Conservation (phyloP, 805 yeast species). For the Metschnikowia gelsemii region DNA sequence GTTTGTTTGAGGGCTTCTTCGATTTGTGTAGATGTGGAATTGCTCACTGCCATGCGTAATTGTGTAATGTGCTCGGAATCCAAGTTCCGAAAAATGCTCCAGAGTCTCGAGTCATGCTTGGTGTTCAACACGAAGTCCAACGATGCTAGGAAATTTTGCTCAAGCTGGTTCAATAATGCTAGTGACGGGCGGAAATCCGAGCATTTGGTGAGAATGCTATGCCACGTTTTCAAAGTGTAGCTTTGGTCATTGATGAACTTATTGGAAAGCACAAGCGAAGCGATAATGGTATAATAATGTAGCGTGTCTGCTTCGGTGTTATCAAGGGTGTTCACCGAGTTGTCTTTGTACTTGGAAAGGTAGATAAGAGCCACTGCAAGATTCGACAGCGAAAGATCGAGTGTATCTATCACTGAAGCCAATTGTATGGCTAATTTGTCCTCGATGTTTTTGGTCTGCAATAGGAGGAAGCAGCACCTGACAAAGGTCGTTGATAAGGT, state of each 20-base stretch:
- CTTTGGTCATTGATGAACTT: slow-evolving; percentile 50
- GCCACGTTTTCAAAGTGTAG: slow-evolving; percentile 53
- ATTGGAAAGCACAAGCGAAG: slow-evolving; percentile 25
- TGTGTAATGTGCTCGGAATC: slow-evolving; percentile 4
- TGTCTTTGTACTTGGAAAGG: slow-evolving; percentile 15
- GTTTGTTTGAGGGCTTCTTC: background rate
- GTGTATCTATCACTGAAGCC: slow-evolving; percentile 17
- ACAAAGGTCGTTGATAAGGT: slow-evolving; percentile 15
- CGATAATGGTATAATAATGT: slow-evolving; percentile 19
- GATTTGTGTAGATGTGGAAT: background rate
- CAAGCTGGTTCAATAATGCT: slow-evolving; percentile 21
- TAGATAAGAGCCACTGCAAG: slow-evolving; percentile 19
- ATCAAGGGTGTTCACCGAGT: slow-evolving; percentile 16
- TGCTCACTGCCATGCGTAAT: slow-evolving; percentile 9
- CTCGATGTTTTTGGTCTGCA: slow-evolving; percentile 9
- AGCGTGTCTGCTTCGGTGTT: slow-evolving; percentile 12
- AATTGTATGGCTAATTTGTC: slow-evolving; percentile 9
- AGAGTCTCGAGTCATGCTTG: slow-evolving; percentile 13
- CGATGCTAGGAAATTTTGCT: slow-evolving; percentile 17
- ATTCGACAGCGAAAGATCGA: slow-evolving; percentile 19
- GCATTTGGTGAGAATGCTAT: slow-evolving; percentile 22
- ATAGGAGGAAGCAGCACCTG: slow-evolving; percentile 14
- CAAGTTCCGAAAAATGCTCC: slow-evolving; percentile 13
- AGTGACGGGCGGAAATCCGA: slow-evolving; percentile 15
- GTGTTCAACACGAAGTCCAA: slow-evolving; percentile 15